Evolutionary conservation across 2,329 filamentous ascomycete species (phyloP), one percentile per base, ranked within the genome.

Genomic region (Colletotrichum brevisporum): DNA sequence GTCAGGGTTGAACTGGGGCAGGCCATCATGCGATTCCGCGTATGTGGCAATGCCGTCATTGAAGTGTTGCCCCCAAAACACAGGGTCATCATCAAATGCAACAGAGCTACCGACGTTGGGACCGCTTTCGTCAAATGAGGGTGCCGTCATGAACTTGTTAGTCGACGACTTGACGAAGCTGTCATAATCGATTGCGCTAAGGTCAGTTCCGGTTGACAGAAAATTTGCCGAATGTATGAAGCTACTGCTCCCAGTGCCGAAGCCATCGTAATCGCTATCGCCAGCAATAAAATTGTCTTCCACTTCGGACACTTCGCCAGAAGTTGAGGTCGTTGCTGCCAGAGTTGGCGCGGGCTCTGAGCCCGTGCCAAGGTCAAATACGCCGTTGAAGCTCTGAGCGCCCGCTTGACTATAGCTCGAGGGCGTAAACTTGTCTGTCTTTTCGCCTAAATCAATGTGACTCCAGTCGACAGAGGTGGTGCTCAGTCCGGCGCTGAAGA

Each of bases 231-330:
- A 50, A 26, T 67, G 67, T 10, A 70, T 70, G 69, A 80, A 84
- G 62, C 75, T 76, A 68, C 81, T 86, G 72, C 83, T 85, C 62
- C 84, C 79, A 21, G 82, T 80, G 66, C 82, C 84, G 58, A 84
- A 83, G 65, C 85, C 75, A 27, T 83, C 81, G 70, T 86, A 86
- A 55, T 84, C 82, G 70, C 86, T 86, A 41, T 81, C 81, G 71
- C 83, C 81, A 71, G 83, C 80, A 58, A 80, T 81, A 58, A 85
- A 78, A 69, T 86, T 78, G 72, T 91, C 90, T 70, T 91, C 90
- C 5, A 89, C 88, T 76, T 91, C 89, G 10, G 89, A 91, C 9
- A 91, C 89, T 69, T 92, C 89, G 43, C 90, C 90, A 13, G 90
- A 92, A 9, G 88, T 91, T 10, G 88, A 89, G 1, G 86, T 88